Percentiles rank a stretch among this genome's conserved stretches.
phyloP scores from a whole-genome alignment of 257 asterid genomes.

The Striga asiatica region DNA sequence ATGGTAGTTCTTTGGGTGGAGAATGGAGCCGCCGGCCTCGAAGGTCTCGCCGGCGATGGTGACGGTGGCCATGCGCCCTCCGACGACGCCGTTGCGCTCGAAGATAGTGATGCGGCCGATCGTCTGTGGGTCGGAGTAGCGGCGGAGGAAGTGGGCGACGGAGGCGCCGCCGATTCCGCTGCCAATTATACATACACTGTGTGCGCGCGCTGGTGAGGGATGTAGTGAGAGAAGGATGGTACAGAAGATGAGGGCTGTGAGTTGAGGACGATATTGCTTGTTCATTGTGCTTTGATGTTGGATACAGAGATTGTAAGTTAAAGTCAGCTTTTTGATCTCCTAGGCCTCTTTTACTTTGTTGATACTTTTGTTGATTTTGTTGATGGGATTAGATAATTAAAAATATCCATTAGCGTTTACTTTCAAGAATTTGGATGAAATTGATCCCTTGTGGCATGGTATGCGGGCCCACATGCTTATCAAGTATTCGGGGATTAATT shows the following conservation, averaged over 20 bases:
- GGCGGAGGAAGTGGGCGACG: slow-evolving; percentile 90
- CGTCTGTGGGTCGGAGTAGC: slow-evolving; percentile 32
- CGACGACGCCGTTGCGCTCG: slow-evolving; percentile 59
- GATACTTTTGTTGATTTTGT: too few species aligned
- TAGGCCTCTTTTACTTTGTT: too few species aligned
- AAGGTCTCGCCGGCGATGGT: slow-evolving; percentile 66
- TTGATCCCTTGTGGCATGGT: too few species aligned
- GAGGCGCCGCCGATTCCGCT: slow-evolving; percentile 97
- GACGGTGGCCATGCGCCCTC: slow-evolving; percentile 94
- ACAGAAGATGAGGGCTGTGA: slow-evolving; percentile 9
- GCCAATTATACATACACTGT: slow-evolving; percentile 81
- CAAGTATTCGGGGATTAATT: too few species aligned
- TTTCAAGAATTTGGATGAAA: too few species aligned
- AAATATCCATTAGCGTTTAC: too few species aligned
- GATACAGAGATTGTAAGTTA: too few species aligned
- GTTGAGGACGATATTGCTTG: slow-evolving; percentile 6
- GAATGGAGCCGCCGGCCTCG: slow-evolving; percentile 91
- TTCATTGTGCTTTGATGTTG: slow-evolving; percentile 14
- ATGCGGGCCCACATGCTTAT: too few species aligned
- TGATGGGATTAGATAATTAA: too few species aligned
- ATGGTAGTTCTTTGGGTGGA: slow-evolving; percentile 87
- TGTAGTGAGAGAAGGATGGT: slow-evolving; percentile 17
- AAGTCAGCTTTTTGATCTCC: too few species aligned
- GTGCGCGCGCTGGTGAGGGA: slow-evolving; percentile 16
- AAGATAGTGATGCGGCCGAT: slow-evolving; percentile 42